A percentile compares a stretch with the other conserved stretches of the same genome.
Conservation (phyloP, 78 protist species). For the Salpingoeca rosetta region DNA sequence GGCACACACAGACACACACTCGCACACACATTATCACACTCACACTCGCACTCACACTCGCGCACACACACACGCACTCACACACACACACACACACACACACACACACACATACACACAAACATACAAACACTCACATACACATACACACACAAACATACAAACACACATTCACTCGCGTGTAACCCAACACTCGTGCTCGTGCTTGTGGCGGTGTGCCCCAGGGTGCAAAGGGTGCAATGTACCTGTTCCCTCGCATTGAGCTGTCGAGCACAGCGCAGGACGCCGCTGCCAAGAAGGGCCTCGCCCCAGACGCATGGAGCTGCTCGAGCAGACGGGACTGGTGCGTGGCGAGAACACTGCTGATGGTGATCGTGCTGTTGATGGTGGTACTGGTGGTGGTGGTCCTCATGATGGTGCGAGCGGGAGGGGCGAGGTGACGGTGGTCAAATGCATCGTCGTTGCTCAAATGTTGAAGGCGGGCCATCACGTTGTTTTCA, state of each 20-base stretch:
- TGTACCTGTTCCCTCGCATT: constrained; percentile 96
- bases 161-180: too few relatives aligned
- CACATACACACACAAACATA: too few relatives aligned
- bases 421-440: background rate
- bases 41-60: too few relatives aligned
- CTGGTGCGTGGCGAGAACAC: constrained; percentile 1
- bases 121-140: too few relatives aligned
- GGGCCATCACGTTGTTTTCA: background rate
- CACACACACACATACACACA: background rate
- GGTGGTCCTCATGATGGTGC: background rate
- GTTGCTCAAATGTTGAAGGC: background rate
- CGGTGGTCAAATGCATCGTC: background rate
- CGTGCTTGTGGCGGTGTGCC: too few relatives aligned
- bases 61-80: too few relatives aligned
- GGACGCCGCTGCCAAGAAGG: constrained; percentile 60
- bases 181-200: too few relatives aligned
- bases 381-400: background rate
- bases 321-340: constrained; percentile 85
- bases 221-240: too few relatives aligned
- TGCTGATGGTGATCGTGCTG: background rate
- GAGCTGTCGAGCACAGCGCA: constrained; percentile 76
- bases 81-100: background rate
- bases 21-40: too few relatives aligned
- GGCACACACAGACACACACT: too few relatives aligned
- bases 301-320: constrained; percentile 78